Base-by-base conservation (phyloP, 305 asterid genomes). In the Fraxinus floribunda region DNA sequence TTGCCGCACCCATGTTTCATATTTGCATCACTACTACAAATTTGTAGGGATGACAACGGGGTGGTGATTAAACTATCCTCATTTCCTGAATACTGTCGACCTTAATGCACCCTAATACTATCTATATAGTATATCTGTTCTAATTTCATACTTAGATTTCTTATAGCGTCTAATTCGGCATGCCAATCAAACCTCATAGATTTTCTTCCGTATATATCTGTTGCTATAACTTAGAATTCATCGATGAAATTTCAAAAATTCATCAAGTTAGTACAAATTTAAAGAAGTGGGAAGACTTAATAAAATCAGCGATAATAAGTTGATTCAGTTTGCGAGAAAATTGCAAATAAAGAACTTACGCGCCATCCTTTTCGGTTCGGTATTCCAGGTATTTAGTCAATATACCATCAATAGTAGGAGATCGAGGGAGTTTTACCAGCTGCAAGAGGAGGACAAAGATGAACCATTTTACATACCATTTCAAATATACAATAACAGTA, bases 381-480 rank as follows among this genome's bases (percentile, higher is more conserved):
- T 90, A 89, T 70, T 94, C 97, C 52, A 94, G 97, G 91, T 91
- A 96, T 79, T 90, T 89, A 26, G 87, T 81, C 86, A 96, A 89
- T 88, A 96, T 89, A 75, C 93, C 97, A 81, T 96, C 98, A 79
- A 96, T 91, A 76, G 74, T 89, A 55, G 98, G 98, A 80, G 93
- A 91, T 81, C 99, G 91, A 34, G 99, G 98, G 70, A 96, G 98
- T 84, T 91, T 91, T 87, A 96, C 93, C 85, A 96, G 97, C 99
- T 96, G 99, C 92, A 89, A 84, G 39, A 73, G 76, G 80, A 77
- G 80, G 75, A 68, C 75, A 68, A 68, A 24, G 38, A 11, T 13
- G 44, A 84, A 44, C 72, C 62, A 76, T 71, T 70, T 78, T 44
- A 49, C 66, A 16, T 66, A 49, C 22, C 46, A 66, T 75, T 60